These are phyloP conservation scores for Candida ortonii DNA, from an alignment of 805 yeast species.

Conservation along the genomic window DNA sequence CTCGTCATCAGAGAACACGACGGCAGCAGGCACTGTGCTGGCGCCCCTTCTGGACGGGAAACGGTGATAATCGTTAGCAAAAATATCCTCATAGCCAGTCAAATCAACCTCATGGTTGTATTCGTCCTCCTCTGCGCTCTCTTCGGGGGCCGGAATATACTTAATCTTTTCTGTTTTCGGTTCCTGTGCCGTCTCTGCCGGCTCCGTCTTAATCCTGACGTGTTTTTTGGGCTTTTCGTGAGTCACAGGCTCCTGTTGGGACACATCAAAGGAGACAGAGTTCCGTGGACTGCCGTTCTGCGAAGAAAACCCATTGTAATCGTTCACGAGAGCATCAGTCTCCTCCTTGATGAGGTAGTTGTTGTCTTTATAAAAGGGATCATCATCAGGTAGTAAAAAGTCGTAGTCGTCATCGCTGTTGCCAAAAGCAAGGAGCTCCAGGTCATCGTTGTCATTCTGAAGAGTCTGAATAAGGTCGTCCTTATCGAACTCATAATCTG, in stretches of 20 bases:
- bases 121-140: slow-evolving; percentile 37
- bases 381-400: slow-evolving; percentile 27
- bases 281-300: too few species aligned
- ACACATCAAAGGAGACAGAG: too few species aligned
- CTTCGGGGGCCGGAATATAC: slow-evolving; percentile 41
- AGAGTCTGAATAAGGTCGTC: slow-evolving; percentile 42
- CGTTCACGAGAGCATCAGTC: slow-evolving; percentile 42
- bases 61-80: slow-evolving; percentile 21
- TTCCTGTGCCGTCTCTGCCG: too few species aligned
- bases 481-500: slow-evolving; percentile 58
- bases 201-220: slow-evolving; percentile 12
- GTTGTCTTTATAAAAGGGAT: slow-evolving; percentile 44
- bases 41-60: slow-evolving; percentile 19
- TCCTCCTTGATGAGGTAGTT: slow-evolving; percentile 42
- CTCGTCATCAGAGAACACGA: slow-evolving; percentile 22
- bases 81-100: slow-evolving; percentile 28
- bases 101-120: slow-evolving; percentile 31
- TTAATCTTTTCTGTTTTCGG: slow-evolving; percentile 24
- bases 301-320: slow-evolving; percentile 33
- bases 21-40: slow-evolving; percentile 16
- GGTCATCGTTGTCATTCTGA: slow-evolving; percentile 38
- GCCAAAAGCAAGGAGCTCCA: slow-evolving; percentile 35
- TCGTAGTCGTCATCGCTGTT: slow-evolving; percentile 35
- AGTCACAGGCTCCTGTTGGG: too few species aligned
- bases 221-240: slow-evolving; percentile 6